A percentile compares a stretch with the other conserved stretches of the same genome.
Conservation (phyloP, 805 yeast species). For the Teunomyces tritomae region DNA sequence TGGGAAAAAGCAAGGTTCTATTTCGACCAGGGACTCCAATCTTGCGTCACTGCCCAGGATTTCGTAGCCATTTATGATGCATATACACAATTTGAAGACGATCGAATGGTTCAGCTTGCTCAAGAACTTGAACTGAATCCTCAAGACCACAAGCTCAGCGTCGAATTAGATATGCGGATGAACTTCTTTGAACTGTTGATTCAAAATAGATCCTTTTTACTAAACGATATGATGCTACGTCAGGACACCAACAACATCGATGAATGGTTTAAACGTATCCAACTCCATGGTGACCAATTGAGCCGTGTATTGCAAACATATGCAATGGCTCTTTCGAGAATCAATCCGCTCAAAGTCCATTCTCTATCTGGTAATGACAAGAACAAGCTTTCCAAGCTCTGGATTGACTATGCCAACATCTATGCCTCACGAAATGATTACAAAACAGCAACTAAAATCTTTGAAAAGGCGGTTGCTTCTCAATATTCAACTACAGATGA, state of each 20-base stretch:
- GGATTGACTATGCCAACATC: slow-evolving; percentile 67
- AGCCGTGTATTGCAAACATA: slow-evolving; percentile 47
- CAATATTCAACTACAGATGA: slow-evolving; percentile 65
- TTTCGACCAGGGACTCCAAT: slow-evolving; percentile 48
- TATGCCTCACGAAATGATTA: slow-evolving; percentile 58
- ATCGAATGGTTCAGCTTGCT: slow-evolving; percentile 14
- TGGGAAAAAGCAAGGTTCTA: slow-evolving; percentile 22
- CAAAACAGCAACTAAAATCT: slow-evolving; percentile 59
- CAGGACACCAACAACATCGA: slow-evolving; percentile 60
- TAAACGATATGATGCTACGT: slow-evolving; percentile 66
- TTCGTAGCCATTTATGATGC: slow-evolving; percentile 65
- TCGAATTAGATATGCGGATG: slow-evolving; percentile 44
- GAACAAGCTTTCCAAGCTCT: slow-evolving; percentile 52
- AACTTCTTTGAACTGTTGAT: slow-evolving; percentile 53
- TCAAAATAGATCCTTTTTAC: slow-evolving; percentile 51
- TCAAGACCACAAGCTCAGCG: slow-evolving; percentile 11
- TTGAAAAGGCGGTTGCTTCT: slow-evolving; percentile 64
- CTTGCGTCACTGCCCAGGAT: slow-evolving; percentile 53
- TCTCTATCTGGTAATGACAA: slow-evolving; percentile 15
- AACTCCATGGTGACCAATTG: slow-evolving; percentile 37
- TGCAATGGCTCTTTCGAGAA: slow-evolving; percentile 60
- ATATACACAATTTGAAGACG: slow-evolving; percentile 59
- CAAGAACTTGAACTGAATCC: slow-evolving; percentile 11
- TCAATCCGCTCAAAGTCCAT: slow-evolving; percentile 54
- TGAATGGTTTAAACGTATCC: slow-evolving; percentile 67